These are phyloP conservation scores for Termitomyces titanicus DNA, from an alignment of 768 basidiomycete species.

Conservation along the genomic window DNA sequence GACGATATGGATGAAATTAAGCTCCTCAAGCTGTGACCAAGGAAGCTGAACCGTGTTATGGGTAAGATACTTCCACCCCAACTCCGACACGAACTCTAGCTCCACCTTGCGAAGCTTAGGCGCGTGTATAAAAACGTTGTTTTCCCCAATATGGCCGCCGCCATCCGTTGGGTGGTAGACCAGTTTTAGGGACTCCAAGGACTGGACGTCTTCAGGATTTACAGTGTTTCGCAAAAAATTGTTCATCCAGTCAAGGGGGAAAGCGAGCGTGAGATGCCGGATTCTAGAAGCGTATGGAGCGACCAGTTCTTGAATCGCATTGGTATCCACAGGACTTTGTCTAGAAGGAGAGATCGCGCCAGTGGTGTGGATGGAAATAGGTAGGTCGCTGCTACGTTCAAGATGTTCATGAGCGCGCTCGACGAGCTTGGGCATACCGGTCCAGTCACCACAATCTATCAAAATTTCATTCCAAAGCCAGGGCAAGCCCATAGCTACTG, in stretches of 20 bases:
- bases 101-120: conserved; percentile 5
- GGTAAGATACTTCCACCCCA: not conserved
- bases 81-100: not conserved
- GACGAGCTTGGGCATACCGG: not conserved
- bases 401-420: conserved; percentile 3
- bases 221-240: not conserved
- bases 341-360: not conserved
- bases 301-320: not conserved
- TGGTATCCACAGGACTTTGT: not conserved
- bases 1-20: conserved; percentile 8
- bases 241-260: conserved; percentile 9
- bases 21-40: conserved; percentile 10
- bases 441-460: conserved; percentile 11
- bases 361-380: not conserved
- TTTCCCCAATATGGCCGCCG: not conserved
- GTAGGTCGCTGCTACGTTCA: not conserved
- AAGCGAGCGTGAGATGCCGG: conserved; percentile 8
- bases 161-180: not conserved
- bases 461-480: conserved; percentile 10
- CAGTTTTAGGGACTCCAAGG: conserved; percentile 6
- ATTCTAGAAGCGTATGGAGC: conserved; percentile 3
- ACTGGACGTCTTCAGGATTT: not conserved
- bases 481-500: not conserved
- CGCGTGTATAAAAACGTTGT: not conserved
- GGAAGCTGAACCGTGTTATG: conserved; percentile 5